Evolutionary conservation across 2,329 filamentous ascomycete species (phyloP).

Genomic region (Bipolaris bicolor): DNA sequence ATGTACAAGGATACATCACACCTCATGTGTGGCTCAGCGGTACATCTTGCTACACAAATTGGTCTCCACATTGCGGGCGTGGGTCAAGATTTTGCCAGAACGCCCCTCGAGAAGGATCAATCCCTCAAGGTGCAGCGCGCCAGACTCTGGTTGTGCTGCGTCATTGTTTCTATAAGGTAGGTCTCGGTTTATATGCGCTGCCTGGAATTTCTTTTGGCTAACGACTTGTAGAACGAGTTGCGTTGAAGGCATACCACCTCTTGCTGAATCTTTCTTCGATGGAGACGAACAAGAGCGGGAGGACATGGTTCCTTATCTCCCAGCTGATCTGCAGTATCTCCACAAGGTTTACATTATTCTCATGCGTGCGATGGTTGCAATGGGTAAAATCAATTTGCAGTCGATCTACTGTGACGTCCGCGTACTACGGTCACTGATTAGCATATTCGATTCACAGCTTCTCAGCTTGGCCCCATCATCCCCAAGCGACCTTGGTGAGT

Average conservation of each 20-base stretch:
- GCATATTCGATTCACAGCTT: conserved; percentile 46
- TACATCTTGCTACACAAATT: conserved; percentile 51
- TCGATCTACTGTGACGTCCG: conserved; percentile 38
- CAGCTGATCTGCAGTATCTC: conserved; percentile 40
- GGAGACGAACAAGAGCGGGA: conserved; percentile 42
- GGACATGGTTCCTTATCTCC: conserved; percentile 41
- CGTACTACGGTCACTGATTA: conserved; percentile 43
- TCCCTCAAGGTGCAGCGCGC: conserved; percentile 45
- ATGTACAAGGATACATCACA: conserved; percentile 52
- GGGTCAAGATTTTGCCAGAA: conserved; percentile 51
- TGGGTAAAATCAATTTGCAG: conserved; percentile 44
- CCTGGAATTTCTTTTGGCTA: conserved; percentile 8
- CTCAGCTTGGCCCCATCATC: conserved; percentile 37
- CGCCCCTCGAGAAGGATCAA: conserved; percentile 44
- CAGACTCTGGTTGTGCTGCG: conserved; percentile 47
- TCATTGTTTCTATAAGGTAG: conserved; percentile 48
- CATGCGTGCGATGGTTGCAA: conserved; percentile 41
- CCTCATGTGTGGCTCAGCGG: conserved; percentile 49
- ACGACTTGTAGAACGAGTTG: conserved; percentile 37
- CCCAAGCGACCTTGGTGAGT: conserved; percentile 42
- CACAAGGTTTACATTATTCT: conserved; percentile 45
- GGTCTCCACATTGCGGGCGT: conserved; percentile 49
- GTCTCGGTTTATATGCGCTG: background rate
- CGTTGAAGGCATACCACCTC: conserved; percentile 45
- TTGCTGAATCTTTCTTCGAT: conserved; percentile 44